Percentiles rank a stretch among this genome's conserved stretches.
Evolutionary conservation across 257 asterid species (phyloP).

Genomic region (Salvia miltiorrhiza): DNA sequence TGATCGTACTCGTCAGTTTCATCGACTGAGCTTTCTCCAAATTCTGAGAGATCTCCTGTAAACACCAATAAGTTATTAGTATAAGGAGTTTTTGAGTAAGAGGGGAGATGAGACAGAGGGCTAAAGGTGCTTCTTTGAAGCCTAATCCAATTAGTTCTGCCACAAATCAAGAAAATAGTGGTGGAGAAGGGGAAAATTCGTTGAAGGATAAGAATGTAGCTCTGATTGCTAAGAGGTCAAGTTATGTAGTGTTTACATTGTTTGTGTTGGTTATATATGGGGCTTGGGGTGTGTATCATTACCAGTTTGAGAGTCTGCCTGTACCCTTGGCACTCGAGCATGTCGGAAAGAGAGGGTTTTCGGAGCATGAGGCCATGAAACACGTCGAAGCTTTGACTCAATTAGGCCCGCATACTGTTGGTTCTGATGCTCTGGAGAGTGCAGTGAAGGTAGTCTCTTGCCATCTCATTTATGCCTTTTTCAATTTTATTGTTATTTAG

Average conservation of each 20-base stretch:
- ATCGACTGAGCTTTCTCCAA: too few relatives aligned
- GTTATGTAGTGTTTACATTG: constrained; percentile 54
- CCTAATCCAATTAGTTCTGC: constrained; percentile 22
- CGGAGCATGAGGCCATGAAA: constrained; percentile 81
- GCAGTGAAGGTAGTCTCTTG: constrained; percentile 65
- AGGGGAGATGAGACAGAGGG: constrained; percentile 59
- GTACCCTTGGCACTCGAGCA: constrained; percentile 49
- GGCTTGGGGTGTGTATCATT: constrained; percentile 67
- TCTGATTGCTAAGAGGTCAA: constrained; percentile 64
- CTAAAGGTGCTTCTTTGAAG: constrained; percentile 41
- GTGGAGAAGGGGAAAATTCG: constrained; percentile 9
- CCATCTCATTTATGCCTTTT: neutral
- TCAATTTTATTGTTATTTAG: neutral
- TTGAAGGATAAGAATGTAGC: constrained; percentile 27
- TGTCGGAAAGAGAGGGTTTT: constrained; percentile 89
- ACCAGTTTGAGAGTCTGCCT: constrained; percentile 73
- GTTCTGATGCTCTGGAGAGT: constrained; percentile 62
- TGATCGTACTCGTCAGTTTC: too few relatives aligned
- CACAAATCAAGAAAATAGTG: constrained; percentile 23
- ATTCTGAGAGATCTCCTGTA: too few relatives aligned
- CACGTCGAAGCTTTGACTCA: constrained; percentile 68
- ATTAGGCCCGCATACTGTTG: constrained; percentile 92
- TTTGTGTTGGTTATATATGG: constrained; percentile 63
- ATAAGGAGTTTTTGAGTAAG: too few relatives aligned
- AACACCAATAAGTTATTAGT: too few relatives aligned